Conservation (phyloP, 1,284 basidiomycete genomes). For the Prillingera fragicola region DNA sequence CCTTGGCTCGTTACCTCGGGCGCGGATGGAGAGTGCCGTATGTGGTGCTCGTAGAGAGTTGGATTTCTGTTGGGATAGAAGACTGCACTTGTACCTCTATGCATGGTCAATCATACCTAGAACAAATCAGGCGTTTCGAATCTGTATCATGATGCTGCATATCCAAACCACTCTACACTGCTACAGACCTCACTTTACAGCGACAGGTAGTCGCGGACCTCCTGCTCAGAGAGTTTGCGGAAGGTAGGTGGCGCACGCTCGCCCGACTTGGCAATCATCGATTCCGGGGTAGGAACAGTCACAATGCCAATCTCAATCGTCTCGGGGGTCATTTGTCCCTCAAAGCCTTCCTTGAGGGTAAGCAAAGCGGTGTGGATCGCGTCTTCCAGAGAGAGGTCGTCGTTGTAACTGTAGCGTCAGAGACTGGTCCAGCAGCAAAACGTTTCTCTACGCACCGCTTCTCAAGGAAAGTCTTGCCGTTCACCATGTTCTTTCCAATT, state of each 20-base stretch:
- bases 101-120: background rate
- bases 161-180: conserved; percentile 5
- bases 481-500: conserved; percentile 99
- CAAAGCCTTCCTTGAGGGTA: conserved; percentile 97
- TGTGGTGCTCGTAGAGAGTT: conserved; percentile 60
- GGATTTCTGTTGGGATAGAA: background rate
- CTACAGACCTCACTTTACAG: conserved; percentile 30
- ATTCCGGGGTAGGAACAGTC: conserved; percentile 72
- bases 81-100: conserved; percentile 3
- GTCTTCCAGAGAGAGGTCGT: conserved; percentile 97
- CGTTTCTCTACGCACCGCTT: conserved; percentile 73
- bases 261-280: conserved; percentile 63
- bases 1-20: conserved; percentile 93
- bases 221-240: conserved; percentile 86
- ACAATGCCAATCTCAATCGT: conserved; percentile 98
- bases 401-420: conserved; percentile 74
- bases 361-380: conserved; percentile 98
- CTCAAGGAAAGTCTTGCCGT: conserved; percentile 98
- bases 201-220: conserved; percentile 82
- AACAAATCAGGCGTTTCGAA: too few relatives aligned
- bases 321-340: conserved; percentile 99
- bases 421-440: too few relatives aligned
- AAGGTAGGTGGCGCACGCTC: conserved; percentile 79
- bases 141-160: conserved; percentile 4
- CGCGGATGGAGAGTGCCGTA: conserved; percentile 79